Base-by-base conservation (phyloP, 73 alveolate species). In the Paraurostyla sp. region DNA sequence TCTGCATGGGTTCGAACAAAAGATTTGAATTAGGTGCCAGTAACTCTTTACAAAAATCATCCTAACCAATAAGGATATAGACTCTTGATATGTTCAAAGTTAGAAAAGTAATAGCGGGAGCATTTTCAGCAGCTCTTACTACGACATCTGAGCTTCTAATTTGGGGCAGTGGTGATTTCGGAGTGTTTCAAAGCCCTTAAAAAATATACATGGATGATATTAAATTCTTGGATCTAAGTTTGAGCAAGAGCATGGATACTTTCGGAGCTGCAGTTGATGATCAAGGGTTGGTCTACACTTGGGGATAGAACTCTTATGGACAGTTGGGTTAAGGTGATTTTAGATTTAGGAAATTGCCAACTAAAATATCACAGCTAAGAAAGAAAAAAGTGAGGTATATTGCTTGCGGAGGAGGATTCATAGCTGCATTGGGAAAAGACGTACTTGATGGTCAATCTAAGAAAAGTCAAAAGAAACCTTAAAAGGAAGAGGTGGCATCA, bases 261-360 rank as follows among this genome's bases (percentile, higher is more conserved):
- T 78, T 76, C 68, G 59, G 82, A 7, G 80, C 88, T 45, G 87
- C 76, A n/a, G 18, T 85, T 32, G 93, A 85, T 69, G 27, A 0
- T 3, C 49, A 85, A 15, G 81, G 81, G 7, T 46, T n/a, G 27
- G 76, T 85, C 23, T 85, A 85, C 42, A 48, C 83, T 45, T 85
- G 93, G 93, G 93, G 93, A 1, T 3, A 27, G 1, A 83, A 83
- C 38, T 18, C 36, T 18, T 54, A 27, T 65, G 92, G 92, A n/a
- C 30, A 83, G 60, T 45, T 83, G 0, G 92, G 92, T 0, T 45
- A 56, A 0, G 92, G 92, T 4, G 92, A 83, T 83, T 83, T 83
- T 33, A 40, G 65, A 78, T 9, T 54, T 6, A 78, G 69, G 35
- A 51, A 54, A 35, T 29, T 54, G 1, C 89, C 89, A 6, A 52